phyloP scores from a whole-genome alignment of 1,139 yeast species.

The Kodamaea sp. region DNA sequence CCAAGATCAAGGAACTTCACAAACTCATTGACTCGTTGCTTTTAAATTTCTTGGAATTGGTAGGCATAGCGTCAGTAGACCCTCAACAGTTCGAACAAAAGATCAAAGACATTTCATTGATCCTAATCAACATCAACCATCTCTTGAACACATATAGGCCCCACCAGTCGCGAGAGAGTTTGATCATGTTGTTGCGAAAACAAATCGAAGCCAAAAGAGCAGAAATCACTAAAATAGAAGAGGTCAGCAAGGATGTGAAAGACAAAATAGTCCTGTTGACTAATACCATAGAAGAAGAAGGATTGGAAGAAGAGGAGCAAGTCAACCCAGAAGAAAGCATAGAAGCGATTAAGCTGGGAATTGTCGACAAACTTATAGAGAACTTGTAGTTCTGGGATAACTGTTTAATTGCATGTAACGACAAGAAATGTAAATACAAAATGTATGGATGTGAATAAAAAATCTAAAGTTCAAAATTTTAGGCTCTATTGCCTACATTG shows the following conservation, averaged over 20 bases:
- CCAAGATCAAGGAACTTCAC: constrained; percentile 66
- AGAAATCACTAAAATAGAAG: constrained; percentile 55
- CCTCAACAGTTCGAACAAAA: constrained; percentile 67
- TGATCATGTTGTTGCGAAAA: constrained; percentile 67
- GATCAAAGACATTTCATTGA: constrained; percentile 68
- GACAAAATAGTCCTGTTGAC: constrained; percentile 35
- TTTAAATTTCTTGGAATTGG: constrained; percentile 69
- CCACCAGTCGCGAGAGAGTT: constrained; percentile 82
- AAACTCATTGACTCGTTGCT: constrained; percentile 68
- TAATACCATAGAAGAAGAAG: constrained; percentile 6
- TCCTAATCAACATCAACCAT: constrained; percentile 84
- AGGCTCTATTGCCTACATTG: too few relatives aligned
- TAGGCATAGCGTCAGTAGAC: constrained; percentile 68
- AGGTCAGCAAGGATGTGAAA: constrained; percentile 46
- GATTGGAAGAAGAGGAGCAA: constrained; percentile 1
- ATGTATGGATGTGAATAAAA: too few relatives aligned
- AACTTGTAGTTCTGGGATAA: too few relatives aligned
- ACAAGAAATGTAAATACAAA: too few relatives aligned
- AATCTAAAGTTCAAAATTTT: too few relatives aligned
- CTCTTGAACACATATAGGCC: constrained; percentile 83
- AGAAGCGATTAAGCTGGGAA: too few relatives aligned
- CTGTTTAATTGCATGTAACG: too few relatives aligned
- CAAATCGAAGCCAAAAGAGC: constrained; percentile 55
- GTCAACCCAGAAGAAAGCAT: too few relatives aligned
- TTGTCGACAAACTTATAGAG: too few relatives aligned